Conservation (phyloP, 768 basidiomycete genomes). For the Boletus eberwhitei region DNA sequence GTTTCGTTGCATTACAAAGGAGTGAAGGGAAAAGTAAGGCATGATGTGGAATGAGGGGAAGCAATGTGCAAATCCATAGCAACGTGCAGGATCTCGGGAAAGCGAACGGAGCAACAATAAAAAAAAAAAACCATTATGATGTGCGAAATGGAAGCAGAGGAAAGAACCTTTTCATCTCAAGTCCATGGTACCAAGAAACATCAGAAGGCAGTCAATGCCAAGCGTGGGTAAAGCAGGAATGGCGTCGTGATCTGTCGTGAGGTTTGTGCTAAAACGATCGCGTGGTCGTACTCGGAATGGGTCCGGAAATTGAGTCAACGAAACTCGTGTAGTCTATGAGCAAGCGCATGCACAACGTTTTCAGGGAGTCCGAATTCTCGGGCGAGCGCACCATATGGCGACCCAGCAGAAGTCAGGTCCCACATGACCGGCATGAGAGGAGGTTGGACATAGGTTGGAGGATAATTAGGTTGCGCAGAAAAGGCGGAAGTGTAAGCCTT, state of each 20-base stretch:
- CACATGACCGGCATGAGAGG: constrained; percentile 21
- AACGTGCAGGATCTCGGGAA: constrained; percentile 12
- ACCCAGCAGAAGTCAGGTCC: constrained; percentile 10
- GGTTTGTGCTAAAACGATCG: constrained; percentile 3
- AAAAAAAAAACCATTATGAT: constrained; percentile 14
- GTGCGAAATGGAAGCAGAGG: constrained; percentile 16
- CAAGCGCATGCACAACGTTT: constrained; percentile 62
- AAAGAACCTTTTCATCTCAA: constrained; percentile 2
- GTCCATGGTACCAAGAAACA: constrained; percentile 28
- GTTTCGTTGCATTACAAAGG: constrained; percentile 24
- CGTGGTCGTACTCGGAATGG: neutral
- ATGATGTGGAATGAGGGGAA: constrained; percentile 19
- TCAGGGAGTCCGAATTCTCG: constrained; percentile 74
- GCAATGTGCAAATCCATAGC: constrained; percentile 30
- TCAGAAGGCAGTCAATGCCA: constrained; percentile 29
- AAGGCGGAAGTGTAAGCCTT: constrained; percentile 28
- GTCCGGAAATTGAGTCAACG: constrained; percentile 10
- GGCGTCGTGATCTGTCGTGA: constrained; percentile 20
- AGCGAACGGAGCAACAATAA: constrained; percentile 12
- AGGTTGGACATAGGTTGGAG: constrained; percentile 7
- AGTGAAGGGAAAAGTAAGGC: constrained; percentile 8
- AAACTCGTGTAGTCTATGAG: constrained; percentile 46
- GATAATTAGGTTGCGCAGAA: constrained; percentile 8
- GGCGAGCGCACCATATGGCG: constrained; percentile 53
- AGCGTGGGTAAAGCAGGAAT: neutral